Base-by-base conservation (phyloP, 2,329 filamentous ascomycete species). In the Paraphaeosphaeria sporulosa region DNA sequence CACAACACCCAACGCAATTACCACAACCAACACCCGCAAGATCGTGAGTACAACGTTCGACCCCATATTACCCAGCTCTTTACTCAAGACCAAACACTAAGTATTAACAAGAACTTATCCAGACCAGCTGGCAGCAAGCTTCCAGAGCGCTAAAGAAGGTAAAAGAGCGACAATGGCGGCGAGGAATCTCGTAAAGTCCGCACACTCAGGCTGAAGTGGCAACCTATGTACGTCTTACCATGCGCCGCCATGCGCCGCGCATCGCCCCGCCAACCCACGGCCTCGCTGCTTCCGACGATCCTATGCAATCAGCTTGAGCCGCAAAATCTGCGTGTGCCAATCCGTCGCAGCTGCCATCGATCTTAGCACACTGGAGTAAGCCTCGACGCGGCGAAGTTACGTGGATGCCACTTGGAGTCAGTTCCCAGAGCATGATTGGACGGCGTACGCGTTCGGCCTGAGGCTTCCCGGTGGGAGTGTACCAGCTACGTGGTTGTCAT, bases 61-160 rank as follows among this genome's bases (percentile, higher is more conserved):
- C 47, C 66, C 66, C 69, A 72, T 74, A 48, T 62, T 65, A 34
- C n/a, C 60, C 25, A 47, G 17, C 25, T 50, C 21, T n/a, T 13
- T 38, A n/a, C 43, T 48, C 36, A n/a, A 40, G 4, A 43, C 12
- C 2, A 38, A 43, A 8, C 19, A 51, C 30, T 17, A 46, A 49
- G 43, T 32, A 46, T 46, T 46, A 50, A 55, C 6, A 46, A 27
- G 30, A 43, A 4, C 25, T 25, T 49, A 50, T 32, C 58, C 68
- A 70, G 67, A 55, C 69, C 68, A 66, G 69, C 69, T 69, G 67
- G 59, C 60, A 69, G 69, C 68, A 57, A 65, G 59, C 68, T 71
- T 64, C 23, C 65, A 68, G 67, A 71, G 69, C 65, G 68, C 69
- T 68, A 54, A 59, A 55, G 43, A 61, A 64, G 36, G 43, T 58